Conservation (phyloP, 768 basidiomycete genomes). For the Lactarius psammicola region DNA sequence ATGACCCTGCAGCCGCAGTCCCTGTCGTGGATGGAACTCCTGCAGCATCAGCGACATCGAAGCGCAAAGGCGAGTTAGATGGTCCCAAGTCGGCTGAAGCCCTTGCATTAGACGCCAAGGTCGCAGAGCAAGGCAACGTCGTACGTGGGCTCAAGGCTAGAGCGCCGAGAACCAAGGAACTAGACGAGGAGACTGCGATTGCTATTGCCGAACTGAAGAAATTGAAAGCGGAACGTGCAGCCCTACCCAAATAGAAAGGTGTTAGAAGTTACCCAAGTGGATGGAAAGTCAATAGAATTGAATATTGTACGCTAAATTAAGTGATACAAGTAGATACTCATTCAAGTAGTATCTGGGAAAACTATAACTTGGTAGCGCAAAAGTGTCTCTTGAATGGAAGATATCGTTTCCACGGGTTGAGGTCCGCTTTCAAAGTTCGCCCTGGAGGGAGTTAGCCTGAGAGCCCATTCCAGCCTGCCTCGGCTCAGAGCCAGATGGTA, state of each 20-base stretch:
- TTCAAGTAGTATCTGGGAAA: background rate
- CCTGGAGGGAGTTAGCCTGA: background rate
- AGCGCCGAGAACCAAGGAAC: slow-evolving; percentile 54
- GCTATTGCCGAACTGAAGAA: slow-evolving; percentile 65
- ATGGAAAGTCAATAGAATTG: slow-evolving; percentile 1
- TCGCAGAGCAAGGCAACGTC: slow-evolving; percentile 70
- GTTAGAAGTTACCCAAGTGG: background rate
- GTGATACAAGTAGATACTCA: background rate
- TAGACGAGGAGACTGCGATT: slow-evolving; percentile 58
- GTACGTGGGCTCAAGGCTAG: slow-evolving; percentile 72
- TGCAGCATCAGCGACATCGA: slow-evolving; percentile 50
- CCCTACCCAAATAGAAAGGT: slow-evolving; percentile 27
- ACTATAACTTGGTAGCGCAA: background rate
- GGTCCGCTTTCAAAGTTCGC: background rate
- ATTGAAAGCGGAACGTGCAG: slow-evolving; percentile 59
- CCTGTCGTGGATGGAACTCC: slow-evolving; percentile 41
- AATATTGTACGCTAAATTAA: slow-evolving; percentile 4
- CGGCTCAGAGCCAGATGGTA: background rate
- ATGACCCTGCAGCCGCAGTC: slow-evolving; percentile 40
- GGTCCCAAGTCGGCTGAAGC: slow-evolving; percentile 73
- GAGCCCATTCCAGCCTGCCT: background rate
- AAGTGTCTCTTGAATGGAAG: background rate
- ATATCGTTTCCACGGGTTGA: background rate
- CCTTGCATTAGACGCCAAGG: slow-evolving; percentile 67
- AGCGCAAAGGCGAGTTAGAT: slow-evolving; percentile 46